A percentile compares a stretch with the other conserved stretches of the same genome.
Evolutionary conservation across 495 filamentous ascomycete species (phyloP).

Genomic region (Talaromyces adpressus): DNA sequence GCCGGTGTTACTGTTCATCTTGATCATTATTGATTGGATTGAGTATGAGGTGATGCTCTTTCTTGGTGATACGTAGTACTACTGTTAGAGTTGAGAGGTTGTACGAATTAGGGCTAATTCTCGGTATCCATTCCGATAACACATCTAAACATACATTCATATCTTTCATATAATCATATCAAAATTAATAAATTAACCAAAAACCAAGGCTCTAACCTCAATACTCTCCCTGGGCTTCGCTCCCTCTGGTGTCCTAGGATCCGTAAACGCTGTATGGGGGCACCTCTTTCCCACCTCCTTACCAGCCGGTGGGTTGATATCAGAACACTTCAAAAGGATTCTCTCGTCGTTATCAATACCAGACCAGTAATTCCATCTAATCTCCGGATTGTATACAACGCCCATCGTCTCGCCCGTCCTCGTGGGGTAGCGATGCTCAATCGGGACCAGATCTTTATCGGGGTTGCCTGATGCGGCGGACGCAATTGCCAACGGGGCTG

Average conservation of each 20-base stretch:
- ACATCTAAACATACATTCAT: background rate
- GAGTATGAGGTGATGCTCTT: background rate
- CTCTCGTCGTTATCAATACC: slow-evolving; percentile 71
- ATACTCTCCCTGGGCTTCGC: slow-evolving; percentile 70
- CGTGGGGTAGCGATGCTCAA: slow-evolving; percentile 70
- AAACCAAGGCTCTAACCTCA: slow-evolving; percentile 78
- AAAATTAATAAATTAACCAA: slow-evolving; percentile 38
- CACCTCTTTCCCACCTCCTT: slow-evolving; percentile 59
- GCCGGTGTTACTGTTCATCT: background rate
- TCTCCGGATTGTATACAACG: slow-evolving; percentile 49
- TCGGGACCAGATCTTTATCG: slow-evolving; percentile 53
- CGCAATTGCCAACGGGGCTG: slow-evolving; percentile 65
- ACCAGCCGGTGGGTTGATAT: slow-evolving; percentile 54
- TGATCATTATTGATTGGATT: background rate
- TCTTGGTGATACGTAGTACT: no score
- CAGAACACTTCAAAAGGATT: slow-evolving; percentile 76
- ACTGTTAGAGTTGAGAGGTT: no score
- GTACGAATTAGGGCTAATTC: background rate
- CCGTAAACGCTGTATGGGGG: slow-evolving; percentile 76
- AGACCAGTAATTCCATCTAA: slow-evolving; percentile 74
- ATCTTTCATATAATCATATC: background rate
- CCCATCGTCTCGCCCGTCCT: slow-evolving; percentile 72
- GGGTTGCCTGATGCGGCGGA: slow-evolving; percentile 51
- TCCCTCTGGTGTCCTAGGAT: slow-evolving; percentile 57
- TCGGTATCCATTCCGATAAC: no score